Evolutionary conservation across 805 yeast species (phyloP), one percentile per base, ranked within the genome.

Genomic region (Kodamaea kakaduensis): DNA sequence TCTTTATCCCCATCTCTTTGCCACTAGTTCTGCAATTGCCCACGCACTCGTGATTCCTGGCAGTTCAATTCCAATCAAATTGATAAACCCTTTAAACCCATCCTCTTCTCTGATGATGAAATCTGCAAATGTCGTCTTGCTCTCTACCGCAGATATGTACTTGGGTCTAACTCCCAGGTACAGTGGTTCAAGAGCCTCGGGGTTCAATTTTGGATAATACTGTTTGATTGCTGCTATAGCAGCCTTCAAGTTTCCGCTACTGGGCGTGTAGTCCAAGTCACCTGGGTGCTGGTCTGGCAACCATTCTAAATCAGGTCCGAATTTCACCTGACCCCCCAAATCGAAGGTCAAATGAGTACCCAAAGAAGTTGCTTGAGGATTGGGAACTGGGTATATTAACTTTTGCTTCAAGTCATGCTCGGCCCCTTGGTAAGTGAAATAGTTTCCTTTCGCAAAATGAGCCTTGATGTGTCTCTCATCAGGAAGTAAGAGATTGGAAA

Each of bases 251-350:
- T 81, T 81, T 1, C 48, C 35, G 2, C 54, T 56, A 43, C 65
- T 69, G 5, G 79, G 81, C 5, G 60, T 50, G 41, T 75, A 73
- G 49, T 78, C 77, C 5, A 45, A 61, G 31, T 50, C 53, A 23
- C 39, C 43, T 1, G 71, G 61, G 20, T 52, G 47, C 29, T 26
- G 29, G 3, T 35, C 41, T 2, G 52, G 42, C 2, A 84, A 76
- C 85, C 94, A 87, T 55, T 87, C 93, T 25, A 86, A 58, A 53
- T 89, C 96, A 0, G 96, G 96, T 0, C 97, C 97, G 54, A 88
- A 88, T 44, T 75, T 72, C 17, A 88, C 59, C 45, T 79, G 81
- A 0, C 94, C 93, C 3, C 84, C 88, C 36, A 88, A 58, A 49
- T 85, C 94, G 19, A 89, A 61, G 0, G 97, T 88, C 42, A 89